Percentiles rank a stretch among this genome's conserved stretches.
phyloP scores from a whole-genome alignment of 768 basidiomycete genomes.

The Mycena vulgaris region DNA sequence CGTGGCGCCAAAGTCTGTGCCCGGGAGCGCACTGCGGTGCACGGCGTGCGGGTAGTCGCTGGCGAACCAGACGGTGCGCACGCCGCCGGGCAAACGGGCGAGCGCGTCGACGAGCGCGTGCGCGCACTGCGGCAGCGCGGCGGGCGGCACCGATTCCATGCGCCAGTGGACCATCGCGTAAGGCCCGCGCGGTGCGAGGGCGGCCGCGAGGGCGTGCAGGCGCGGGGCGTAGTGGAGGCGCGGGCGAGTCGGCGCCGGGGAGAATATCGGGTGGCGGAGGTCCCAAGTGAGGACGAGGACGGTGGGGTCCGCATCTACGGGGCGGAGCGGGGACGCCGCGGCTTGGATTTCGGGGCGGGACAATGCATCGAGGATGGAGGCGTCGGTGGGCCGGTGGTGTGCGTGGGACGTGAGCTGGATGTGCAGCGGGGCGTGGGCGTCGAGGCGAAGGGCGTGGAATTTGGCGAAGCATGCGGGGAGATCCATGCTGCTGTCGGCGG shows the following conservation, averaged over 20 bases:
- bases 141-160: slow-evolving; percentile 64
- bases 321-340: not conserved
- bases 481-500: slow-evolving; percentile 3
- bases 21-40: slow-evolving; percentile 27
- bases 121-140: slow-evolving; percentile 63
- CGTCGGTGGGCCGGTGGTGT: slow-evolving; percentile 23
- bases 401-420: slow-evolving; percentile 21
- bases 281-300: slow-evolving; percentile 71
- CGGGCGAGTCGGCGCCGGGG: slow-evolving; percentile 31
- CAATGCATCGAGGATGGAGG: slow-evolving; percentile 39
- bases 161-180: slow-evolving; percentile 73
- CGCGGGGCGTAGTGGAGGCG: slow-evolving; percentile 60
- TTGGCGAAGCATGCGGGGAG: slow-evolving; percentile 26
- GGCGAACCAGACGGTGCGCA: slow-evolving; percentile 68
- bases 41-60: slow-evolving; percentile 65
- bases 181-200: slow-evolving; percentile 52
- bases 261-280: slow-evolving; percentile 63
- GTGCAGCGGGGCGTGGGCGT: slow-evolving; percentile 25
- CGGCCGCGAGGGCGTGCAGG: slow-evolving; percentile 58
- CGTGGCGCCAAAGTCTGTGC: slow-evolving; percentile 8
- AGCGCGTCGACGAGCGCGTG: slow-evolving; percentile 64
- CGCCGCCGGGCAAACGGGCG: slow-evolving; percentile 47
- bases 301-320: slow-evolving; percentile 44
- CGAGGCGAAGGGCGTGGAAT: slow-evolving; percentile 23
- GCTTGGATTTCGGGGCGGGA: slow-evolving; percentile 29